Conservation (phyloP, 73 alveolate genomes). For the Loxodes magnus region DNA sequence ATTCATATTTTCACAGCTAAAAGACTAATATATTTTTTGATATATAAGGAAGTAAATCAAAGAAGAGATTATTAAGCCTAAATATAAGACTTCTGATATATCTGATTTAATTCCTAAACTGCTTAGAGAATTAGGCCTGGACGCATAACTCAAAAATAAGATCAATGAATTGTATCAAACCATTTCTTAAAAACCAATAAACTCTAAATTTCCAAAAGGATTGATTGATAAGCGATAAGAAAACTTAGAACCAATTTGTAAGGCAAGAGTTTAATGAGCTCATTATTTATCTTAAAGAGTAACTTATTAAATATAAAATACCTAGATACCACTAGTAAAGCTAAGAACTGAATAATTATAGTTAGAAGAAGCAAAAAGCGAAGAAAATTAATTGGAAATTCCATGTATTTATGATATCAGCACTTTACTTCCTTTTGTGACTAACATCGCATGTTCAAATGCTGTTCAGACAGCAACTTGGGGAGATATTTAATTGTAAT, state of each 20-base stretch:
- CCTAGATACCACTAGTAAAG: constrained; percentile 6
- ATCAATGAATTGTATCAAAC: constrained; percentile 38
- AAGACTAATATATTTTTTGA: constrained; percentile 44
- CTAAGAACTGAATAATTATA: background rate
- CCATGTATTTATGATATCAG: constrained; percentile 13
- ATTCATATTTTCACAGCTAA: constrained; percentile 9
- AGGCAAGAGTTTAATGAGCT: constrained; percentile 5
- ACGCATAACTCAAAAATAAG: constrained; percentile 42
- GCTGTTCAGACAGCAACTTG: constrained; percentile 20
- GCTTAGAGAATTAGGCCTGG: constrained; percentile 38
- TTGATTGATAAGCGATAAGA: constrained; percentile 33
- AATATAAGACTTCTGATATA: constrained; percentile 22
- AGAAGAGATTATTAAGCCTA: constrained; percentile 40
- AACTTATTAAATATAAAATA: background rate
- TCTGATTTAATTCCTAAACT: constrained; percentile 36
- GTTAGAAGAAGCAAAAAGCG: constrained; percentile 5
- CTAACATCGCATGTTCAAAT: constrained; percentile 4
- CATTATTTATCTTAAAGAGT: background rate
- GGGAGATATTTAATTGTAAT: constrained; percentile 41
- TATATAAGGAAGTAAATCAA: constrained; percentile 35
- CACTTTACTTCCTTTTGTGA: background rate
- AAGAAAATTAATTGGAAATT: constrained; percentile 20
- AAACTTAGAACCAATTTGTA: background rate
- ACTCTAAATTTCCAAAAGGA: constrained; percentile 32
- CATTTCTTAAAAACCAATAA: constrained; percentile 31